A percentile compares a stretch with the other conserved stretches of the same genome.
Conservation (phyloP, 1,284 basidiomycete species). For the Gymnopus androsaceus region DNA sequence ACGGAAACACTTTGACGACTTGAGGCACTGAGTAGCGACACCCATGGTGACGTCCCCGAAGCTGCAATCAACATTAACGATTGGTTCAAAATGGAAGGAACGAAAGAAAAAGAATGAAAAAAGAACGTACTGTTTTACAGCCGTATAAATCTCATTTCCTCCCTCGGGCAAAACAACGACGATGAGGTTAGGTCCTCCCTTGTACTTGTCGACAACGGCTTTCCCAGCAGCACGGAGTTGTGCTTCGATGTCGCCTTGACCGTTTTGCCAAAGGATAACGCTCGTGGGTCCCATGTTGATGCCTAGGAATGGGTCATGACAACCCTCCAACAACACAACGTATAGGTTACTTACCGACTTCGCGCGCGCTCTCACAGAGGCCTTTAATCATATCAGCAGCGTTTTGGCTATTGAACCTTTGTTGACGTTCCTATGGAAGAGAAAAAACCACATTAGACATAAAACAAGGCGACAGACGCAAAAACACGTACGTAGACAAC, state of each 20-base stretch:
- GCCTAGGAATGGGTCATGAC: slow-evolving; percentile 37
- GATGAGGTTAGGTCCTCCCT: slow-evolving; percentile 53
- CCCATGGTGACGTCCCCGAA: slow-evolving; percentile 73
- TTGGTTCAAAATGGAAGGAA: background rate
- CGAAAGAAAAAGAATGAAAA: background rate
- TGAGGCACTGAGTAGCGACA: slow-evolving; percentile 75
- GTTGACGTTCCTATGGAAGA: background rate
- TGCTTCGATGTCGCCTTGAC: slow-evolving; percentile 49
- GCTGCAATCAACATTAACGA: slow-evolving; percentile 44
- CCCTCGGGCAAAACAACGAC: slow-evolving; percentile 73
- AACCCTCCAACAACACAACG: no score
- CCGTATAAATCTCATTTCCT: slow-evolving; percentile 71
- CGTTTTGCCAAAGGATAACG: slow-evolving; percentile 51
- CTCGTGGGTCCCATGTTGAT: slow-evolving; percentile 50
- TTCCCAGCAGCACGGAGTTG: slow-evolving; percentile 52
- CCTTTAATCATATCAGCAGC: slow-evolving; percentile 54
- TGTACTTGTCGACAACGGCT: slow-evolving; percentile 28
- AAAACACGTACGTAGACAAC: slow-evolving; percentile 47
- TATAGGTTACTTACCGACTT: slow-evolving; percentile 64
- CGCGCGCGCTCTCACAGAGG: slow-evolving; percentile 45
- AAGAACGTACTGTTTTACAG: slow-evolving; percentile 68
- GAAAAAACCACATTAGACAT: background rate
- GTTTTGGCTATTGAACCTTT: slow-evolving; percentile 20
- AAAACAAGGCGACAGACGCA: background rate
- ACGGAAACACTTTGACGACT: slow-evolving; percentile 57